phyloP scores from a whole-genome alignment of 2,329 filamentous ascomycete genomes.

The Phaeosphaeriaceae sp. region DNA sequence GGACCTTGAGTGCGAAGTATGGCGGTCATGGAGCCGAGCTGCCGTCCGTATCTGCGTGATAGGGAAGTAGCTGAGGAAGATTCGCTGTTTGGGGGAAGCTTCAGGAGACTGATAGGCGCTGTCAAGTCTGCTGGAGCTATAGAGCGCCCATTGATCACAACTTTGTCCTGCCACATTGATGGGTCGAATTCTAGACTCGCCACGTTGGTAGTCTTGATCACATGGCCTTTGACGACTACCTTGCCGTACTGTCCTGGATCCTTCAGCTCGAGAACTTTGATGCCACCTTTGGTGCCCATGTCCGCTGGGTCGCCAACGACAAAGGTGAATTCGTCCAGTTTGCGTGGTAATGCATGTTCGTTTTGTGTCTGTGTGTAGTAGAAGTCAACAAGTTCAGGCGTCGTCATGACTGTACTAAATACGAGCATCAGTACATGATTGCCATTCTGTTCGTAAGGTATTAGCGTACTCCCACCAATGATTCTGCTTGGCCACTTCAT shows the following conservation, averaged over 20 bases:
- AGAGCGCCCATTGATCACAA: slow-evolving; percentile 30
- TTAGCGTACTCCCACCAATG: slow-evolving; percentile 59
- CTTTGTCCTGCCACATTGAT: slow-evolving; percentile 15
- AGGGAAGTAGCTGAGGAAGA: not conserved
- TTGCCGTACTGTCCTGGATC: slow-evolving; percentile 61
- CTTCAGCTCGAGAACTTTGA: slow-evolving; percentile 59
- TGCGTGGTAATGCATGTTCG: slow-evolving; percentile 23
- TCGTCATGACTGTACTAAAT: slow-evolving; percentile 59
- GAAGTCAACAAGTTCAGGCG: slow-evolving; percentile 57
- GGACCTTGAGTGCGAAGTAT: slow-evolving; percentile 58
- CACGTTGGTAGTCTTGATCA: slow-evolving; percentile 45
- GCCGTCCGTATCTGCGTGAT: slow-evolving; percentile 52
- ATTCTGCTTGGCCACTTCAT: slow-evolving; percentile 57
- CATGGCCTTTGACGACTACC: slow-evolving; percentile 50
- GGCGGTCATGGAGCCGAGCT: slow-evolving; percentile 62
- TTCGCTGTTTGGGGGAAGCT: not conserved
- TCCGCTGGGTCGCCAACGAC: slow-evolving; percentile 61
- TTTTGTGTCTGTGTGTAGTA: slow-evolving; percentile 50
- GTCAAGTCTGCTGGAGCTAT: not conserved
- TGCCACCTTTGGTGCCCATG: slow-evolving; percentile 61
- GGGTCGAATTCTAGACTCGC: slow-evolving; percentile 38
- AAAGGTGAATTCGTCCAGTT: slow-evolving; percentile 53
- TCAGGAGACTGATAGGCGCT: not conserved
- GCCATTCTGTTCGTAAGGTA: not conserved
- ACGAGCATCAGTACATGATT: not conserved